Conservation (phyloP, 805 yeast species). For the Metschnikowia similis region DNA sequence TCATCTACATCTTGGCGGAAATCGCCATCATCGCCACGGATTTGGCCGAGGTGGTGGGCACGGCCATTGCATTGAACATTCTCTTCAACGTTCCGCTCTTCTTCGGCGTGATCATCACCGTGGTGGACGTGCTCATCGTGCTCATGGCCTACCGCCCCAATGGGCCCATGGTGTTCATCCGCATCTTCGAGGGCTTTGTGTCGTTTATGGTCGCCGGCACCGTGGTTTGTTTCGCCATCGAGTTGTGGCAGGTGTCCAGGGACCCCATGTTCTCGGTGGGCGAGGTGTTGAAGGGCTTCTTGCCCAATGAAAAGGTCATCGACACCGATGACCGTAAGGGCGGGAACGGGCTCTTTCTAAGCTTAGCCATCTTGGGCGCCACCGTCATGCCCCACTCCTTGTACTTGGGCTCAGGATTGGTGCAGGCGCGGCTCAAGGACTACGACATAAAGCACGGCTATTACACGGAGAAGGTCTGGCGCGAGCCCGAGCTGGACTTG, state of each 20-base stretch:
- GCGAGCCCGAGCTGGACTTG: neutral
- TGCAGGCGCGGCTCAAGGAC: constrained; percentile 77
- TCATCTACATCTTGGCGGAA: constrained; percentile 76
- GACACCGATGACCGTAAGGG: constrained; percentile 21
- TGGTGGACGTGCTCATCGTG: constrained; percentile 80
- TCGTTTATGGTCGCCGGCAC: constrained; percentile 74
- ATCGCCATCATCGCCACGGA: constrained; percentile 93
- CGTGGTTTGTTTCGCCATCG: constrained; percentile 78
- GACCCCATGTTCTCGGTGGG: constrained; percentile 40
- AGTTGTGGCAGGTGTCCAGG: constrained; percentile 63
- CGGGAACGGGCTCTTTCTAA: constrained; percentile 60
- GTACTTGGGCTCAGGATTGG: constrained; percentile 81
- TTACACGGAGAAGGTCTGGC: constrained; percentile 27
- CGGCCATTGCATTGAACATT: constrained; percentile 88
- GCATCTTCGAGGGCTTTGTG: constrained; percentile 80
- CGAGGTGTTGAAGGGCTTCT: constrained; percentile 57
- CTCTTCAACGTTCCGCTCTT: constrained; percentile 75
- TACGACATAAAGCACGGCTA: constrained; percentile 65
- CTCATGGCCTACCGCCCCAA: constrained; percentile 82
- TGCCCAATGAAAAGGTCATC: constrained; percentile 42
- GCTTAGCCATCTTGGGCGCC: constrained; percentile 86
- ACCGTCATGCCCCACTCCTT: constrained; percentile 94
- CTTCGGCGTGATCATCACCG: constrained; percentile 79
- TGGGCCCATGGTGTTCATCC: constrained; percentile 71
- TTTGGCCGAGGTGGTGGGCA: constrained; percentile 96